Percentiles rank a stretch among this genome's conserved stretches.
Conservation (phyloP, 441 rosid species). For the Erodium trifolium region DNA sequence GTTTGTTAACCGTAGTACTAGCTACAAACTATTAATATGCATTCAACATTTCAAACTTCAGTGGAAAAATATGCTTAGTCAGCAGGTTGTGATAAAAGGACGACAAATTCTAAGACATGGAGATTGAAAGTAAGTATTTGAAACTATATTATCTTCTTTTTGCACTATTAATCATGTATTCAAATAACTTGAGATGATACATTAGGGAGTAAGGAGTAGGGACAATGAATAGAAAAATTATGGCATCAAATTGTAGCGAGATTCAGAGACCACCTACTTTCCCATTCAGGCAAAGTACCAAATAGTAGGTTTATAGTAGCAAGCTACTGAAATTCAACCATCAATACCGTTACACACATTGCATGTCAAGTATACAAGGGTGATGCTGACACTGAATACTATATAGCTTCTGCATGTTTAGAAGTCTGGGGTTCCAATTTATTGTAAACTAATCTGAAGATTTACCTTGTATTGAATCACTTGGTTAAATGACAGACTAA, state of each 20-base stretch:
- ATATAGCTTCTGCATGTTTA: neutral
- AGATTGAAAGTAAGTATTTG: neutral
- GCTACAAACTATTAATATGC: neutral
- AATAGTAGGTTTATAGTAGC: conserved; percentile 4
- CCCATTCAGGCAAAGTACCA: conserved; percentile 1
- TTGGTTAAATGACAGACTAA: too few species aligned
- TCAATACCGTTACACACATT: neutral
- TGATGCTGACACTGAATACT: neutral
- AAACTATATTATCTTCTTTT: neutral
- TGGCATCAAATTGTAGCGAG: neutral
- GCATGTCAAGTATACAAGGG: neutral
- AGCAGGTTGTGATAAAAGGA: neutral
- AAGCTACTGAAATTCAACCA: conserved; percentile 1
- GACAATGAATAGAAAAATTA: neutral
- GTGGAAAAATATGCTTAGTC: neutral
- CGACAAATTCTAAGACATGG: neutral
- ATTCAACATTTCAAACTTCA: neutral
- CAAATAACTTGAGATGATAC: too few species aligned
- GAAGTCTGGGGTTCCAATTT: neutral
- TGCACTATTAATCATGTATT: neutral
- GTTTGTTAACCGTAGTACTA: neutral
- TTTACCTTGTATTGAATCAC: conserved; percentile 2
- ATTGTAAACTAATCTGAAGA: neutral
- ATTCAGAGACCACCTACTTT: neutral
- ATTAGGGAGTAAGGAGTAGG: neutral